A percentile compares a stretch with the other conserved stretches of the same genome.
phyloP scores from a whole-genome alignment of 2,329 filamentous ascomycete species.

The Phaeosphaeriaceae sp. region DNA sequence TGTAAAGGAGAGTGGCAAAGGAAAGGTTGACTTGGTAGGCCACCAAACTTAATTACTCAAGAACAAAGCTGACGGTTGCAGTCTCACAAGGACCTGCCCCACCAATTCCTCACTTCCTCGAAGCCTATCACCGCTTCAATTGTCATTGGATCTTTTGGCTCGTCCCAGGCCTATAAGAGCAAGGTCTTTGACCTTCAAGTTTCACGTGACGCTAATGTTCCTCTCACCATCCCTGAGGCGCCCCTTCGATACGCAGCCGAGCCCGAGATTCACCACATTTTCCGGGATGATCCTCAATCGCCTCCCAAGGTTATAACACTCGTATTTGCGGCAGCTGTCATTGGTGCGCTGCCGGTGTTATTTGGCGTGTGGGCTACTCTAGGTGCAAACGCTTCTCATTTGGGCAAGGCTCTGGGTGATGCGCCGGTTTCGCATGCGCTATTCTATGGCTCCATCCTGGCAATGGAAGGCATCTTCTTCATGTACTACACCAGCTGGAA shows the following conservation, averaged over 20 bases:
- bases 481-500: slow-evolving; percentile 93
- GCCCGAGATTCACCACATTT: slow-evolving; percentile 88
- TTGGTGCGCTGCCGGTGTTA: slow-evolving; percentile 75
- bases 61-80: slow-evolving; percentile 52
- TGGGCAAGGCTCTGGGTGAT: slow-evolving; percentile 73
- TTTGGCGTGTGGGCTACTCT: slow-evolving; percentile 76
- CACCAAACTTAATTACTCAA: slow-evolving; percentile 4
- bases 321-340: slow-evolving; percentile 74
- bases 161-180: slow-evolving; percentile 69
- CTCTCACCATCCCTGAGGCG: slow-evolving; percentile 66
- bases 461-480: slow-evolving; percentile 91
- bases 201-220: slow-evolving; percentile 65
- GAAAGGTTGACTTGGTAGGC: slow-evolving; percentile 80
- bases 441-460: slow-evolving; percentile 86
- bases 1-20: slow-evolving; percentile 88
- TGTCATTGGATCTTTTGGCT: slow-evolving; percentile 85
- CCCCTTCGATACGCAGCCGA: slow-evolving; percentile 84
- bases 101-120: slow-evolving; percentile 74
- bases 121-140: slow-evolving; percentile 79
- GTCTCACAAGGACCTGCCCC: slow-evolving; percentile 87
- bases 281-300: slow-evolving; percentile 78
- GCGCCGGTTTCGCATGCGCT: slow-evolving; percentile 81
- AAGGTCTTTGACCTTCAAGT: slow-evolving; percentile 77
- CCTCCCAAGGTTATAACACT: slow-evolving; percentile 81
- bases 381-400: slow-evolving; percentile 82